Conservation (phyloP, 495 filamentous ascomycete species). For the Hypoxylon cercidicola region DNA sequence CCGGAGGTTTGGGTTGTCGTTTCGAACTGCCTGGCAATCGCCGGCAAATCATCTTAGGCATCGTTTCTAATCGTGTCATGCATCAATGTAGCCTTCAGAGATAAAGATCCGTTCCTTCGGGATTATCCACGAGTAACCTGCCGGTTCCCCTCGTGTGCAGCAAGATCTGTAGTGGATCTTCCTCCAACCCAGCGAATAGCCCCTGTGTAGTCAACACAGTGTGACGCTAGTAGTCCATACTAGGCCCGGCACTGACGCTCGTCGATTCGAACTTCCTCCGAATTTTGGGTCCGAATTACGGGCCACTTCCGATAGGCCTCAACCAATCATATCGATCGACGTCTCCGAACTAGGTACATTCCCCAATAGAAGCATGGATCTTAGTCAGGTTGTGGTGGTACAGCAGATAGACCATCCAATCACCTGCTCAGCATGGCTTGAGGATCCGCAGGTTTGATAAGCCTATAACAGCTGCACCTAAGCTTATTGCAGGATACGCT, state of each 20-base stretch:
- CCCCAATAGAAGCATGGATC: slow-evolving; percentile 14
- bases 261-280: slow-evolving; percentile 40
- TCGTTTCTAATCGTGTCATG: slow-evolving; percentile 1
- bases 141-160: neutral
- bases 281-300: slow-evolving; percentile 21
- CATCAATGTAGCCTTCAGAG: slow-evolving; percentile 1
- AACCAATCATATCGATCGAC: slow-evolving; percentile 20
- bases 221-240: slow-evolving; percentile 9
- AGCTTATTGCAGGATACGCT: too few species aligned
- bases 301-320: slow-evolving; percentile 15
- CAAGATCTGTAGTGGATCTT: slow-evolving; percentile 7
- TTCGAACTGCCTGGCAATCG: slow-evolving; percentile 28
- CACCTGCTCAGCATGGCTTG: slow-evolving; percentile 1
- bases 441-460: too few species aligned
- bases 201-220: slow-evolving; percentile 23
- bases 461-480: too few species aligned
- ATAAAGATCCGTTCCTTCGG: slow-evolving; percentile 15
- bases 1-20: slow-evolving; percentile 22
- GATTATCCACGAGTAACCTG: neutral
- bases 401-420: too few species aligned
- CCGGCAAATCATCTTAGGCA: slow-evolving; percentile 22
- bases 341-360: slow-evolving; percentile 8
- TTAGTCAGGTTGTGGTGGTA: too few species aligned
- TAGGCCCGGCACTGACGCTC: slow-evolving; percentile 16
- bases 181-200: slow-evolving; percentile 1